Evolutionary conservation across 495 filamentous ascomycete genomes (phyloP).

Genomic region (Aspergillus steynii): DNA sequence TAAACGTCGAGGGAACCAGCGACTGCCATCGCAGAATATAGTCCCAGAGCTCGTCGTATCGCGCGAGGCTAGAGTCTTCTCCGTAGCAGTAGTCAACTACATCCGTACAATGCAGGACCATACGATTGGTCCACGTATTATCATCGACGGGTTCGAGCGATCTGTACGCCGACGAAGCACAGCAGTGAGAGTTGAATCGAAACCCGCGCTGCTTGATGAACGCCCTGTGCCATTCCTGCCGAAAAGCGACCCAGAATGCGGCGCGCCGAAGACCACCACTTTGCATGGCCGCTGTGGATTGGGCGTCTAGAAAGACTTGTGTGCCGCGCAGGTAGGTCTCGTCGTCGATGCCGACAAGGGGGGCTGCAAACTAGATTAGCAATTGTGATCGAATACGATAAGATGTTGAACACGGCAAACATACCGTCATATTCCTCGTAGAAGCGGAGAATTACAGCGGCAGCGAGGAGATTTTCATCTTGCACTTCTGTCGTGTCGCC

Average conservation of each 20-base stretch:
- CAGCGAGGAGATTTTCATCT: conserved; percentile 30
- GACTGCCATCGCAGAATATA: conserved; percentile 5
- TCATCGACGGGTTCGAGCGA: conserved; percentile 27
- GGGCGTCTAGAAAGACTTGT: conserved; percentile 22
- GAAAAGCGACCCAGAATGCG: conserved; percentile 32
- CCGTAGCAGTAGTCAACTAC: conserved; percentile 31
- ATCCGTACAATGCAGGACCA: conserved; percentile 26
- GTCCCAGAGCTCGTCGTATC: conserved; percentile 10
- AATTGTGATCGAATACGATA: background rate
- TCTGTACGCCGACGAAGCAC: conserved; percentile 14
- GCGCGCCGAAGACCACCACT: conserved; percentile 26
- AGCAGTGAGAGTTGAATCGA: conserved; percentile 17
- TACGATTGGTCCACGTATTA: conserved; percentile 26
- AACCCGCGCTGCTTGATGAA: conserved; percentile 34
- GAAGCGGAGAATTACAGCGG: conserved; percentile 33
- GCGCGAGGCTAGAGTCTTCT: conserved; percentile 10
- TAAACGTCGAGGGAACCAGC: conserved; percentile 14
- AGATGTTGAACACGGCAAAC: conserved; percentile 1
- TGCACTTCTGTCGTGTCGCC: conserved; percentile 18
- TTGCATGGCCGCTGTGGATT: conserved; percentile 15
- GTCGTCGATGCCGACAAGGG: conserved; percentile 21
- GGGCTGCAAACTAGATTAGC: conserved; percentile 9
- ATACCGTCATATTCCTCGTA: conserved; percentile 35
- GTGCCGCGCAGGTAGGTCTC: conserved; percentile 22
- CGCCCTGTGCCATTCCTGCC: conserved; percentile 38